Percentiles rank a stretch among this genome's conserved stretches.
These are phyloP conservation scores for Orbilia quercus DNA, from an alignment of 2,329 filamentous ascomycete genomes.

Conservation along the genomic window DNA sequence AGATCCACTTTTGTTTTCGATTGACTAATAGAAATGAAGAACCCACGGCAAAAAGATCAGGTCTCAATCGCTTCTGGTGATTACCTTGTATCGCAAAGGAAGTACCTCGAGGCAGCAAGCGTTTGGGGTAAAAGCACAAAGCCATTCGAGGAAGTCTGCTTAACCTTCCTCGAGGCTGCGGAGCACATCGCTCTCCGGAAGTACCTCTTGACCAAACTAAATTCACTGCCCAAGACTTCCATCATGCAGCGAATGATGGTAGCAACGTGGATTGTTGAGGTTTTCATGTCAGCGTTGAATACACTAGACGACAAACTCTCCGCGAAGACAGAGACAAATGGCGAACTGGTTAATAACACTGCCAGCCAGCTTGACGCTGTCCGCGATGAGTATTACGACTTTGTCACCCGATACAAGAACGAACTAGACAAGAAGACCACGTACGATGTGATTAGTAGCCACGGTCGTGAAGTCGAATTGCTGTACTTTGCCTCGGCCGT, in stretches of 20 bases:
- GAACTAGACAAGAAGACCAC: slow-evolving; percentile 91
- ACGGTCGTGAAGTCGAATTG: slow-evolving; percentile 91
- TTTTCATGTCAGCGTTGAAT: slow-evolving; percentile 98
- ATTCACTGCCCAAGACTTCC: slow-evolving; percentile 81
- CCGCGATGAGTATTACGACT: slow-evolving; percentile 85
- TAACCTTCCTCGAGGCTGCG: slow-evolving; percentile 87
- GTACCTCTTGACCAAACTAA: slow-evolving; percentile 86
- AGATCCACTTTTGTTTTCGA: neutral
- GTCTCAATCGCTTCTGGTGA: slow-evolving; percentile 94
- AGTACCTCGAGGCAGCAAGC: slow-evolving; percentile 84
- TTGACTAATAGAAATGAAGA: slow-evolving; percentile 61
- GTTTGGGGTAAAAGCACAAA: slow-evolving; percentile 97
- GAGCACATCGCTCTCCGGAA: slow-evolving; percentile 91
- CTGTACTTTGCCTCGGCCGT: slow-evolving; percentile 88
- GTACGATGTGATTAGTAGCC: slow-evolving; percentile 95
- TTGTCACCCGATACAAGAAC: slow-evolving; percentile 82
- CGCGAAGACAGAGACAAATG: slow-evolving; percentile 70
- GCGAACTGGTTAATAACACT: slow-evolving; percentile 54
- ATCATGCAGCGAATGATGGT: slow-evolving; percentile 96
- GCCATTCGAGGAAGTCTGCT: slow-evolving; percentile 92
- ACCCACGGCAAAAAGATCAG: slow-evolving; percentile 83
- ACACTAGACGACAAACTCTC: slow-evolving; percentile 92
- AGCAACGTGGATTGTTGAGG: slow-evolving; percentile 91
- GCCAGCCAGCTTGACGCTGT: slow-evolving; percentile 54
- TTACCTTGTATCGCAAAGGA: slow-evolving; percentile 81